Conservation (phyloP, 2,329 filamentous ascomycete genomes). For the Neurospora sp. region DNA sequence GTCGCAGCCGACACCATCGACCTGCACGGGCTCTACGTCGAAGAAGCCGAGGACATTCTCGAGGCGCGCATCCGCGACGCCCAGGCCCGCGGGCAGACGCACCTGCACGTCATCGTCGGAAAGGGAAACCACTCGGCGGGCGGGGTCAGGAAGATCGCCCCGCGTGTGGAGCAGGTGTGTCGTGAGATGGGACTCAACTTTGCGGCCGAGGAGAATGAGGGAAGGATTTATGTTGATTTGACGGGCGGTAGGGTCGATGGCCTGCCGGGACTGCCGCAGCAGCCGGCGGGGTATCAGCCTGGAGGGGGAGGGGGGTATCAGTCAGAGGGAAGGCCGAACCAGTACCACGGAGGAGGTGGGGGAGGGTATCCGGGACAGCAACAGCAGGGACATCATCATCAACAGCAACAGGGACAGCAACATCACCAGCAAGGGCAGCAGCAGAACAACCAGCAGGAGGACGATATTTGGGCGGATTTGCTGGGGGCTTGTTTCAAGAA, state of each 20-base stretch:
- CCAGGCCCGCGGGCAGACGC: conserved; percentile 60
- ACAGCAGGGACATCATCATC: conserved; percentile 24
- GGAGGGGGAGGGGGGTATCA: conserved; percentile 20
- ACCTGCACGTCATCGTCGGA: conserved; percentile 91
- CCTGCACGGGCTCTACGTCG: conserved; percentile 87
- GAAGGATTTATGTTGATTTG: conserved; percentile 80
- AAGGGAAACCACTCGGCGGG: conserved; percentile 80
- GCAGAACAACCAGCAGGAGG: conserved; percentile 28
- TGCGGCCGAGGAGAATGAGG: conserved; percentile 78
- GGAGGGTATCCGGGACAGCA: conserved; percentile 11
- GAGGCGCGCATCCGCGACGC: conserved; percentile 78
- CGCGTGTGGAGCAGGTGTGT: conserved; percentile 83
- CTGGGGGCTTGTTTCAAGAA: conserved; percentile 35
- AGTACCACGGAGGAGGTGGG: conserved; percentile 9
- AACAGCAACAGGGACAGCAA: conserved; percentile 23
- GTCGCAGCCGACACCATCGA: conserved; percentile 80
- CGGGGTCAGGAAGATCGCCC: conserved; percentile 90
- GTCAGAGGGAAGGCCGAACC: conserved; percentile 27
- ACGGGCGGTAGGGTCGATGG: conserved; percentile 53
- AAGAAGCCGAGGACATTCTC: conserved; percentile 87
- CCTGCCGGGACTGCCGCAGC: conserved; percentile 36
- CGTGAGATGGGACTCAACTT: conserved; percentile 74
- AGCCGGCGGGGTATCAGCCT: conserved; percentile 28
- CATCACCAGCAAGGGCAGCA: conserved; percentile 23
- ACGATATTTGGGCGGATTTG: conserved; percentile 6